Percentiles rank a stretch among this genome's conserved stretches.
Evolutionary conservation across 2,329 filamentous ascomycete species (phyloP).

Genomic region (Domatiomyces globalis): DNA sequence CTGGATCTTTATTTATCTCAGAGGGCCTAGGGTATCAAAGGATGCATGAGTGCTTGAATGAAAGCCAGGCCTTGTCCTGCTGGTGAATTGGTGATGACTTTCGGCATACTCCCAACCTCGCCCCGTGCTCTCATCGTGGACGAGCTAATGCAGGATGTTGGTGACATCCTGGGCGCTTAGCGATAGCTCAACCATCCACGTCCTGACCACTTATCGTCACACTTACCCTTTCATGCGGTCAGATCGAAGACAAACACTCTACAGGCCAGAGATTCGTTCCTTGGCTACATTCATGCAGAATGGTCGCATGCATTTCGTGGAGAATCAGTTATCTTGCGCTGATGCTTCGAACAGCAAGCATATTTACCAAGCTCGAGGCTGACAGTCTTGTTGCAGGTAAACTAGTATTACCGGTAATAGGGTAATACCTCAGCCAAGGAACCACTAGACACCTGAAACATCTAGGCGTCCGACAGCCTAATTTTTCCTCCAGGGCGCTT

Average conservation of each 20-base stretch:
- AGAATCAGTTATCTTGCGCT: neutral
- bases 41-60: too few relatives aligned
- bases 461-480: neutral
- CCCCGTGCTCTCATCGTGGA: neutral
- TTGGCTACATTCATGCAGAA: neutral
- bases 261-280: neutral
- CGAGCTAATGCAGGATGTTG: neutral
- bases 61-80: neutral
- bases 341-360: neutral
- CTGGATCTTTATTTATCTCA: neutral
- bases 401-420: too few relatives aligned
- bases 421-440: neutral
- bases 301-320: neutral
- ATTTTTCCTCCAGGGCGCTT: neutral
- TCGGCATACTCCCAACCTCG: neutral
- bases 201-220: neutral
- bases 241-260: neutral
- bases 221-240: neutral
- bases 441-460: neutral
- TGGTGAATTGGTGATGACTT: neutral
- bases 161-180: neutral
- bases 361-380: neutral
- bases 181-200: neutral
- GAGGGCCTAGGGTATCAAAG: too few relatives aligned
- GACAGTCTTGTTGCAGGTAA: neutral